Percentiles rank a stretch among this genome's conserved stretches.
Conservation (phyloP, 345 rosid species). For the Crucihimalaya himalaica region DNA sequence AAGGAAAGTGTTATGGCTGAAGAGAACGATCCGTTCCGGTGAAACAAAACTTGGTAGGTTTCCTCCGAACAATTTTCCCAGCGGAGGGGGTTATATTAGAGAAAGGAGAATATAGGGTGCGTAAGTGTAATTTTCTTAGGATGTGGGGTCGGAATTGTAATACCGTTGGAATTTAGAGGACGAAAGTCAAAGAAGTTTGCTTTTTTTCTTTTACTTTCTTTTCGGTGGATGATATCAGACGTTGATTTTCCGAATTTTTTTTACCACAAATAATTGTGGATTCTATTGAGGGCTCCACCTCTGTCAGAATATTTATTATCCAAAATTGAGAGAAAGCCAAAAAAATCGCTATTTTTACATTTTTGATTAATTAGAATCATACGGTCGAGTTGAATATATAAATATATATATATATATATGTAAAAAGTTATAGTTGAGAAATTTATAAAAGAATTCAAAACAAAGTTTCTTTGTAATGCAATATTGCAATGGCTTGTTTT, state of each 20-base stretch:
- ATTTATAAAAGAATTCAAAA: not conserved
- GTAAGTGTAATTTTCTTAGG: constrained; percentile 25
- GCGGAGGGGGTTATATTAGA: not conserved
- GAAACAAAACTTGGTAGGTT: not conserved
- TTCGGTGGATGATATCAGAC: constrained; percentile 4
- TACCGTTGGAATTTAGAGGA: not conserved
- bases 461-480: not conserved
- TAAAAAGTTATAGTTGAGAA: not conserved
- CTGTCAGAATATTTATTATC: constrained; percentile 29
- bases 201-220: not conserved
- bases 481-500: not conserved
- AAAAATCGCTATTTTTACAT: not conserved
- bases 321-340: not conserved
- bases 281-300: constrained; percentile 11
- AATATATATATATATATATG: too few relatives aligned
- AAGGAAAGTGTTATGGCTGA: constrained; percentile 58
- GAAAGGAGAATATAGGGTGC: constrained; percentile 1
- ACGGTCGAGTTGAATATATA: not conserved
- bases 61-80: constrained; percentile 28
- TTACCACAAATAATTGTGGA: constrained; percentile 13
- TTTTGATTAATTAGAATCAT: not conserved
- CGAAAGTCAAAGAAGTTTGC: constrained; percentile 25
- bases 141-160: constrained; percentile 25
- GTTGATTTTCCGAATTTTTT: constrained; percentile 10
- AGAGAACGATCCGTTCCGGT: constrained; percentile 38